Conservation (phyloP, 2,329 filamentous ascomycete genomes). For the Penicillium sp. region DNA sequence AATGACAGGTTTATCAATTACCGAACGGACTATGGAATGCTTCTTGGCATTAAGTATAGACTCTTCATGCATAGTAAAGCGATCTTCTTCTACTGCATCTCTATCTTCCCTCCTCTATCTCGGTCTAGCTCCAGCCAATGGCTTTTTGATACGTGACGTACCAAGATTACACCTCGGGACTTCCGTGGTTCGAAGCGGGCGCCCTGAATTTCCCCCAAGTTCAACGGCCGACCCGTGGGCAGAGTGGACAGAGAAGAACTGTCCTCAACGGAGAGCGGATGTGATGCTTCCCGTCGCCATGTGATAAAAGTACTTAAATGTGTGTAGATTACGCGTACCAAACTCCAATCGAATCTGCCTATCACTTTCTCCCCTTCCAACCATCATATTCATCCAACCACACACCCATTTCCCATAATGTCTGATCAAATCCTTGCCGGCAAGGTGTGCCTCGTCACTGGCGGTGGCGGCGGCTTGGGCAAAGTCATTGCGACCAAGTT, state of each 20-base stretch:
- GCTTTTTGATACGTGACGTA: neutral
- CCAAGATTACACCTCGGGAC: conserved; percentile 9
- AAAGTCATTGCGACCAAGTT: conserved; percentile 37
- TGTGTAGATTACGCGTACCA: neutral
- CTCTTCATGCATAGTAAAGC: neutral
- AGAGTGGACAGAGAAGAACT: conserved; percentile 1
- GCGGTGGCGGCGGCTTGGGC: conserved; percentile 39
- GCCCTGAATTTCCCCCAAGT: neutral
- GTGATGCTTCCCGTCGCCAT: conserved; percentile 6
- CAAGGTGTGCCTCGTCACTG: conserved; percentile 35
- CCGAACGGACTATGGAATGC: neutral
- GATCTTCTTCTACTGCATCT: neutral
- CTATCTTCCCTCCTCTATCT: neutral
- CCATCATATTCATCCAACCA: neutral
- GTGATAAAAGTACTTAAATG: conserved; percentile 6
- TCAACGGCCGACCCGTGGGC: neutral
- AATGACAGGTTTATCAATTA: neutral
- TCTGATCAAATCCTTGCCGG: conserved; percentile 20
- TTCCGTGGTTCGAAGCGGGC: conserved; percentile 4
- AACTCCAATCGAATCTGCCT: neutral
- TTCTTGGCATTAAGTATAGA: neutral
- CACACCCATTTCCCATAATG: conserved; percentile 8
- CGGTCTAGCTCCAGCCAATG: neutral
- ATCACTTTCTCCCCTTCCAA: neutral
- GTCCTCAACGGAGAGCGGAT: conserved; percentile 8